Evolutionary conservation across 495 filamentous ascomycete genomes (phyloP).

Genomic region (Hypoxylon intermedium): DNA sequence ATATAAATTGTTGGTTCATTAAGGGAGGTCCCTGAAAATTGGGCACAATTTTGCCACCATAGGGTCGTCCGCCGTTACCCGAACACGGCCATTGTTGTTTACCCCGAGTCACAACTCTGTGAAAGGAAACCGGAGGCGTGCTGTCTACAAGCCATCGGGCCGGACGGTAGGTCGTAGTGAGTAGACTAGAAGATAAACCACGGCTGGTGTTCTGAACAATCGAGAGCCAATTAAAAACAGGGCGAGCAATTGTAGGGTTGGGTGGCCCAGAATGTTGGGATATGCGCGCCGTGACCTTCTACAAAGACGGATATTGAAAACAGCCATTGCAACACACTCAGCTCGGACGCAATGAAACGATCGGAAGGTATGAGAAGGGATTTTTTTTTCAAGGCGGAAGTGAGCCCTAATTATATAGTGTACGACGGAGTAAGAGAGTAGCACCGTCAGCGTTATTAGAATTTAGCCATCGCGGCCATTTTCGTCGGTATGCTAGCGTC

Average conservation of each 20-base stretch:
- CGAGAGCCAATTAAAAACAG: constrained; percentile 26
- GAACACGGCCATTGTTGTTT: constrained; percentile 23
- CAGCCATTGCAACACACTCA: constrained; percentile 25
- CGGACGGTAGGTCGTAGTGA: constrained; percentile 20
- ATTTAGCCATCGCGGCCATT: constrained; percentile 14
- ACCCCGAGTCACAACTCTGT: constrained; percentile 19
- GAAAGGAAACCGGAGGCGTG: constrained; percentile 17
- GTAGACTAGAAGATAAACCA: constrained; percentile 12
- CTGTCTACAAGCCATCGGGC: constrained; percentile 18
- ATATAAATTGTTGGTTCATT: constrained; percentile 20
- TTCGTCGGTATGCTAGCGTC: constrained; percentile 9
- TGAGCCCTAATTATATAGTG: constrained; percentile 30
- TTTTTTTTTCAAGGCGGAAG: constrained; percentile 12
- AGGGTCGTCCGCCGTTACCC: constrained; percentile 12
- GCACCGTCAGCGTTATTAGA: constrained; percentile 6
- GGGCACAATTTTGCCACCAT: constrained; percentile 33
- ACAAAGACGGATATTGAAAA: constrained; percentile 19
- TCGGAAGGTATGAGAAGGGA: constrained; percentile 11
- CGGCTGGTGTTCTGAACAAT: constrained; percentile 3
- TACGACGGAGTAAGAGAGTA: constrained; percentile 9
- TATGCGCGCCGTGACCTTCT: constrained; percentile 18
- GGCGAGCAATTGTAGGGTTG: constrained; percentile 23
- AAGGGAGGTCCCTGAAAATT: constrained; percentile 14
- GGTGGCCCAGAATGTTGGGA: constrained; percentile 31
- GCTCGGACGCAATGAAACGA: constrained; percentile 28